Percentiles rank a stretch among this genome's conserved stretches.
Evolutionary conservation across 2,329 filamentous ascomycete species (phyloP).

Genomic region (Diatrype stigma): DNA sequence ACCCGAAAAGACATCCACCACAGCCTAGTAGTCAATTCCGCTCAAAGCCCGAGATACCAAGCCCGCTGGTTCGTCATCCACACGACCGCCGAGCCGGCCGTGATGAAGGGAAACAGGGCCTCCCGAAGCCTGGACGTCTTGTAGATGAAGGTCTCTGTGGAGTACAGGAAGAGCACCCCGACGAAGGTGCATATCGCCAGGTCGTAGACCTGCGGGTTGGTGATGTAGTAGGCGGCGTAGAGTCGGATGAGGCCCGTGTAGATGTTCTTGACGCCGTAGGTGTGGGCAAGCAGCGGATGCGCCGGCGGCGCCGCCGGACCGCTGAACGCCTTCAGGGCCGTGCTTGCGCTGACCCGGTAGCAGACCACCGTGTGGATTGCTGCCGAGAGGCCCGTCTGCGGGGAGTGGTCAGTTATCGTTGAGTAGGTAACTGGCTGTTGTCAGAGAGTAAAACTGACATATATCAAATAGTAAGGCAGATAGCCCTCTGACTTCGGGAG

Average conservation of each 20-base stretch:
- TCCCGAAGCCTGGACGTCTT: slow-evolving; percentile 20
- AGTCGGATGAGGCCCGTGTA: slow-evolving; percentile 30
- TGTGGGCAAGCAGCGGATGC: slow-evolving; percentile 25
- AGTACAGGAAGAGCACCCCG: slow-evolving; percentile 27
- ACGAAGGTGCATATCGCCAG: slow-evolving; percentile 27
- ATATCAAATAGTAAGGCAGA: slow-evolving; percentile 27
- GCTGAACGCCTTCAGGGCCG: slow-evolving; percentile 21
- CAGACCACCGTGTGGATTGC: slow-evolving; percentile 22
- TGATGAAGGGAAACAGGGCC: slow-evolving; percentile 16
- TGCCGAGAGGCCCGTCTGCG: slow-evolving; percentile 19
- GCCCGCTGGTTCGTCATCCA: slow-evolving; percentile 23
- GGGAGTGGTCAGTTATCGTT: neutral
- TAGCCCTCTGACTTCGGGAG: slow-evolving; percentile 17
- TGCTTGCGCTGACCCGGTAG: slow-evolving; percentile 19
- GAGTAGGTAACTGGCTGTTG: neutral
- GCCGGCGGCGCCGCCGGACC: slow-evolving; percentile 23
- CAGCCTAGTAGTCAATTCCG: too few relatives aligned
- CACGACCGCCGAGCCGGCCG: slow-evolving; percentile 12
- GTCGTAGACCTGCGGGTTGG: slow-evolving; percentile 27
- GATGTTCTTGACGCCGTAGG: slow-evolving; percentile 33
- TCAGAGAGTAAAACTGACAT: slow-evolving; percentile 11
- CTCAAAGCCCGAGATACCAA: slow-evolving; percentile 15
- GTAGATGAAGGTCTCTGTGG: slow-evolving; percentile 23
- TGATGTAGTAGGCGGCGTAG: slow-evolving; percentile 31
- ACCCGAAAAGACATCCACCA: too few relatives aligned